Conservation (phyloP, 768 basidiomycete genomes). For the Mycena vulgaris region DNA sequence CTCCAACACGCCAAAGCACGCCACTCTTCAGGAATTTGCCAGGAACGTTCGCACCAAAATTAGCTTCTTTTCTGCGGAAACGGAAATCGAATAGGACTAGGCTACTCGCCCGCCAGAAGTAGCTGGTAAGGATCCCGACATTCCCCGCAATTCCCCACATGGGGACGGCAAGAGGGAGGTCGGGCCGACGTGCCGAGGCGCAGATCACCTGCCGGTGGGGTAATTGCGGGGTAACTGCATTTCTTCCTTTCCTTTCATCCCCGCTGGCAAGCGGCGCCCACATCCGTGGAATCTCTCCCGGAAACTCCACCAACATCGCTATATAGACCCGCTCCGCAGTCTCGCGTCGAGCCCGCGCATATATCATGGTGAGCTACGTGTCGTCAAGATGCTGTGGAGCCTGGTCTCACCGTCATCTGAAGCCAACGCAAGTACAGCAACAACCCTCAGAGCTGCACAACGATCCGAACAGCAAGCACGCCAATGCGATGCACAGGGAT, state of each 20-base stretch:
- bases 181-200: not conserved
- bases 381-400: conserved; percentile 21
- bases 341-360: conserved; percentile 23
- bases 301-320: not conserved
- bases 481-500: conserved; percentile 60
- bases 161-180: not conserved
- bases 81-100: too few species aligned
- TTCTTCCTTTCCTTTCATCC: conserved; percentile 5
- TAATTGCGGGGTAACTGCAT: conserved; percentile 3
- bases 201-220: not conserved
- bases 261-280: conserved; percentile 25
- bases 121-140: too few species aligned
- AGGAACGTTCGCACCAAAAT: too few species aligned
- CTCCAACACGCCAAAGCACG: too few species aligned
- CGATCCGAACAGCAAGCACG: conserved; percentile 41
- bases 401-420: not conserved
- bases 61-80: too few species aligned
- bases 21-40: too few species aligned
- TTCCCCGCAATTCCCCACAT: too few species aligned
- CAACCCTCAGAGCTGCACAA: conserved; percentile 27
- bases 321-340: conserved; percentile 28
- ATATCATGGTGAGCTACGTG: conserved; percentile 31
- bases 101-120: too few species aligned
- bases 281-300: conserved; percentile 14
- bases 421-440: conserved; percentile 31